Evolutionary conservation across 2,329 filamentous ascomycete species (phyloP).

Genomic region (Reticulascus tulasneorum): DNA sequence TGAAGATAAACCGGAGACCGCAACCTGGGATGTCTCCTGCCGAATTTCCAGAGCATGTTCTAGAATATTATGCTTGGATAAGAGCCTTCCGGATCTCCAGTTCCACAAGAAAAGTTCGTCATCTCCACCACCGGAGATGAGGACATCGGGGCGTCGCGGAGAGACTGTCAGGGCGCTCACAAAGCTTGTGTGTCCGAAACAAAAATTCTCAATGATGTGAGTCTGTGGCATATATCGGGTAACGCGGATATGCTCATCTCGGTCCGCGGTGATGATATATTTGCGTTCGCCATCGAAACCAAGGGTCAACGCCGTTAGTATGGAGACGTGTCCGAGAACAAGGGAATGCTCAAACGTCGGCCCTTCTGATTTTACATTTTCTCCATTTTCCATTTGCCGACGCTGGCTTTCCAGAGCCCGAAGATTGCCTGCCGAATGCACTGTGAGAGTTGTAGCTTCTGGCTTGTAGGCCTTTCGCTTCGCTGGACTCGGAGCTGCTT

Average conservation of each 20-base stretch:
- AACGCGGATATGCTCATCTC: slow-evolving; percentile 76
- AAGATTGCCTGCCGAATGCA: slow-evolving; percentile 62
- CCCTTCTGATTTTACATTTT: slow-evolving; percentile 25
- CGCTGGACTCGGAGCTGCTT: slow-evolving; percentile 15
- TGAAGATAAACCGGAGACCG: slow-evolving; percentile 41
- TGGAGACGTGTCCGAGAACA: slow-evolving; percentile 88
- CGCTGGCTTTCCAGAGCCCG: slow-evolving; percentile 57
- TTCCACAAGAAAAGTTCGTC: slow-evolving; percentile 76
- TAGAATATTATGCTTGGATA: slow-evolving; percentile 52
- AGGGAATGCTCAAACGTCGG: slow-evolving; percentile 69
- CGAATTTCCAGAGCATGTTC: slow-evolving; percentile 25
- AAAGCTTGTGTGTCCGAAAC: slow-evolving; percentile 83
- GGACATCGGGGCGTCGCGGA: slow-evolving; percentile 46
- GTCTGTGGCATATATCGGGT: slow-evolving; percentile 78
- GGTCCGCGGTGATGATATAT: slow-evolving; percentile 54
- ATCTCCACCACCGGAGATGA: slow-evolving; percentile 88
- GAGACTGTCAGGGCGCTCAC: slow-evolving; percentile 72
- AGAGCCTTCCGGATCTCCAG: slow-evolving; percentile 59
- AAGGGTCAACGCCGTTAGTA: slow-evolving; percentile 74
- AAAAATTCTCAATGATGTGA: slow-evolving; percentile 85
- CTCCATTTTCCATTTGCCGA: slow-evolving; percentile 17
- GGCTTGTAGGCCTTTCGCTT: slow-evolving; percentile 36
- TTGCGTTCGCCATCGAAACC: slow-evolving; percentile 37
- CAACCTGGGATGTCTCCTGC: slow-evolving; percentile 35
- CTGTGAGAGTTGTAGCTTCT: slow-evolving; percentile 55